These are phyloP conservation scores for Candida silvicultrix DNA, from an alignment of 805 yeast species.

Conservation along the genomic window DNA sequence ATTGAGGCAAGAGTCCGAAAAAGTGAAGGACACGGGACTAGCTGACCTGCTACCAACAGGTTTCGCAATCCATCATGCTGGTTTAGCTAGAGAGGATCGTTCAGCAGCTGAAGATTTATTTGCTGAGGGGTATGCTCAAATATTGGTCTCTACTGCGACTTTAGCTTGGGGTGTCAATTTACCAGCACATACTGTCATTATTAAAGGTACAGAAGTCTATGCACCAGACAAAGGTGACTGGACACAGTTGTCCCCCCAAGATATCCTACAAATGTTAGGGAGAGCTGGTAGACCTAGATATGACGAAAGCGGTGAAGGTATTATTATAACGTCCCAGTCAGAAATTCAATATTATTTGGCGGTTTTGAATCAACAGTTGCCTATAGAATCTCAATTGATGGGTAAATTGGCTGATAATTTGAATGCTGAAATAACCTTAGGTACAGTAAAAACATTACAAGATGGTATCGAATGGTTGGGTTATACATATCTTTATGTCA, in stretches of 20 bases:
- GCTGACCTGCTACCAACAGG: slow-evolving; percentile 62
- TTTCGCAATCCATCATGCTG: slow-evolving; percentile 91
- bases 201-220: slow-evolving; percentile 90
- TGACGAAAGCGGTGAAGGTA: slow-evolving; percentile 90
- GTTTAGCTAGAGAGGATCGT: slow-evolving; percentile 67
- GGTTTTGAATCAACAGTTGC: slow-evolving; percentile 82
- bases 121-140: slow-evolving; percentile 81
- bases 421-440: slow-evolving; percentile 83
- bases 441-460: slow-evolving; percentile 49
- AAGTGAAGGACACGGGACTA: slow-evolving; percentile 45
- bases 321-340: slow-evolving; percentile 80
- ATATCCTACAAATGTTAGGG: slow-evolving; percentile 94
- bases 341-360: slow-evolving; percentile 88
- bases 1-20: slow-evolving; percentile 55
- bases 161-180: slow-evolving; percentile 96
- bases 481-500: slow-evolving; percentile 67
- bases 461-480: slow-evolving; percentile 82
- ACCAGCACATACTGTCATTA: slow-evolving; percentile 92
- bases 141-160: slow-evolving; percentile 86
- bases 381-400: slow-evolving; percentile 86
- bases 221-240: slow-evolving; percentile 87
- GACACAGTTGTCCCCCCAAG: slow-evolving; percentile 92
- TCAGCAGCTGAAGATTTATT: slow-evolving; percentile 77
- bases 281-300: slow-evolving; percentile 97
- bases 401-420: slow-evolving; percentile 62